A percentile compares a stretch with the other conserved stretches of the same genome.
phyloP scores from a whole-genome alignment of 1,284 basidiomycete genomes.

The Coriolopsis trogii region DNA sequence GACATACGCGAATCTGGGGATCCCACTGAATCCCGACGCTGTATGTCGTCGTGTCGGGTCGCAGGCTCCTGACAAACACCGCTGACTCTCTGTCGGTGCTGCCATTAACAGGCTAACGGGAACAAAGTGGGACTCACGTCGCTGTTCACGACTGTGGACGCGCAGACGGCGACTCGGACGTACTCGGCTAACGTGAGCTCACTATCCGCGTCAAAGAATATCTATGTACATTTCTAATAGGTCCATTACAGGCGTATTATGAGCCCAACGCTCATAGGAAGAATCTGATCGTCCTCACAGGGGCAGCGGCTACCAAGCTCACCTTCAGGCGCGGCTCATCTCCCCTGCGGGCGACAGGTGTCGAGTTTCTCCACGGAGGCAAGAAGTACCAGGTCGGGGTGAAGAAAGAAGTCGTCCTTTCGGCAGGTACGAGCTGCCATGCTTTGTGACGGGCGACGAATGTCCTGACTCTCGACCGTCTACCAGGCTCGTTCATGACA shows the following conservation, averaged over 20 bases:
- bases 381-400: not conserved
- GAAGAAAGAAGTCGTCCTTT: conserved; percentile 6
- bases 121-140: not conserved
- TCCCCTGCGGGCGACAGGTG: conserved; percentile 9
- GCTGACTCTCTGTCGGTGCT: not conserved
- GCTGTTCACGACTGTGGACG: not conserved
- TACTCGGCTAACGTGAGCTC: conserved; percentile 12
- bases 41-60: not conserved
- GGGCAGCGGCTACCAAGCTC: conserved; percentile 11
- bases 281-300: conserved; percentile 18
- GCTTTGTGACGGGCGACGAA: too few relatives aligned
- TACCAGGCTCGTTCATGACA: conserved; percentile 5
- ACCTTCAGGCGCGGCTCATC: not conserved
- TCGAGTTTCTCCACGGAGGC: not conserved
- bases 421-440: not conserved
- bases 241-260: conserved; percentile 6
- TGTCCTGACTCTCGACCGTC: not conserved
- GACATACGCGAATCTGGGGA: conserved; percentile 17
- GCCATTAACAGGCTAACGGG: not conserved
- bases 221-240: not conserved
- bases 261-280: conserved; percentile 3
- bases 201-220: too few relatives aligned
- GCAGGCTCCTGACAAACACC: too few relatives aligned
- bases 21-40: conserved; percentile 2
- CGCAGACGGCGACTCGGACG: conserved; percentile 2